Percentiles rank a stretch among this genome's conserved stretches.
Evolutionary conservation across 768 basidiomycete genomes (phyloP).

Genomic region (Phylloporus arenicola): DNA sequence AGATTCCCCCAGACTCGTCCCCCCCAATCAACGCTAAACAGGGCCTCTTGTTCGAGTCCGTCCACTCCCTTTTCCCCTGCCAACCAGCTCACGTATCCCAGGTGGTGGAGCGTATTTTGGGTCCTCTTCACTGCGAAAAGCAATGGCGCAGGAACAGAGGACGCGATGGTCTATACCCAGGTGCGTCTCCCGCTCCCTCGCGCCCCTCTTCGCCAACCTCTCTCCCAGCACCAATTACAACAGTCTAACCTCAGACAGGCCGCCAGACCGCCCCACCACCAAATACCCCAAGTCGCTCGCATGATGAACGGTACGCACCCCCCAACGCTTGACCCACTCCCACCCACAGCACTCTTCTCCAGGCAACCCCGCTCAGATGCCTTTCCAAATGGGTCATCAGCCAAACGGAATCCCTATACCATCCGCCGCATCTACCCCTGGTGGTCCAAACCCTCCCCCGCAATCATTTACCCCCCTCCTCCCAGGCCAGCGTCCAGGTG

Average conservation of each 20-base stretch:
- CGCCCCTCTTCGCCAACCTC: constrained; percentile 10
- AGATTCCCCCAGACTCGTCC: constrained; percentile 51
- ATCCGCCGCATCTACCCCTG: constrained; percentile 19
- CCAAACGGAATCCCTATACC: constrained; percentile 41
- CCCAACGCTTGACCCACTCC: background rate
- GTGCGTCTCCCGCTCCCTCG: constrained; percentile 35
- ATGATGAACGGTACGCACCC: constrained; percentile 32
- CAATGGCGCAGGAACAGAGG: constrained; percentile 57
- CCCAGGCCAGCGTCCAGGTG: constrained; percentile 29
- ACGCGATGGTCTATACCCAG: constrained; percentile 67
- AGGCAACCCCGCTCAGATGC: constrained; percentile 23
- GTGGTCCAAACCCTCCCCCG: constrained; percentile 29
- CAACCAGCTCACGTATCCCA: constrained; percentile 21
- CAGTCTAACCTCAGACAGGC: constrained; percentile 32
- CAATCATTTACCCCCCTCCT: constrained; percentile 33
- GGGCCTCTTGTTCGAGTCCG: constrained; percentile 79
- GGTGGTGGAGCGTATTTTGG: constrained; percentile 92
- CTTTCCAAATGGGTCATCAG: constrained; percentile 30
- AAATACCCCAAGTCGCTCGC: constrained; percentile 24
- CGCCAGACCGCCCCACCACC: constrained; percentile 21
- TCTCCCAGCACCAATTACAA: constrained; percentile 34
- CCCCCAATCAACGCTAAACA: constrained; percentile 83
- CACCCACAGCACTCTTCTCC: background rate
- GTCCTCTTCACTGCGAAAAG: constrained; percentile 79
- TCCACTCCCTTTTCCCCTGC: background rate